A percentile compares a stretch with the other conserved stretches of the same genome.
Conservation (phyloP, 768 basidiomycete species). For the Chiua virens region DNA sequence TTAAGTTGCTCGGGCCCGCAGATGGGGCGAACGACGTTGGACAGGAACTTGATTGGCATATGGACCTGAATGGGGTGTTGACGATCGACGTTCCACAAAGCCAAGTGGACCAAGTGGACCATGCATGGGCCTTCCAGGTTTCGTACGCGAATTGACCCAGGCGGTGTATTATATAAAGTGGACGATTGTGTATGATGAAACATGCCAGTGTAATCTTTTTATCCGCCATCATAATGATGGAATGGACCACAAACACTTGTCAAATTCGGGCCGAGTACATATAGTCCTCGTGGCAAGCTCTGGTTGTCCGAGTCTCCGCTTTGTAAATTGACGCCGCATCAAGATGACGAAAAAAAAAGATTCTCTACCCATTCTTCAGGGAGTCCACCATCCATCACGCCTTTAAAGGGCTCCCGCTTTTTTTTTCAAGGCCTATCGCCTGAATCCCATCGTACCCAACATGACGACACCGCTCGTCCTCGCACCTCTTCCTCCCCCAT, state of each 20-base stretch:
- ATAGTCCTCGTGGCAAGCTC: slow-evolving; percentile 3
- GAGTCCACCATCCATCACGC: background rate
- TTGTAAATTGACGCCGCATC: background rate
- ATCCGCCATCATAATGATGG: too few species aligned
- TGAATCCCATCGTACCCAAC: background rate
- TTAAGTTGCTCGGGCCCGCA: slow-evolving; percentile 41
- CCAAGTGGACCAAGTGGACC: slow-evolving; percentile 19
- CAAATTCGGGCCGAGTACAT: slow-evolving; percentile 8
- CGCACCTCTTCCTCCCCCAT: background rate
- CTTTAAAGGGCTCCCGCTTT: background rate
- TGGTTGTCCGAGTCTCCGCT: background rate
- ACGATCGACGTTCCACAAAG: slow-evolving; percentile 30
- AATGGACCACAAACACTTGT: too few species aligned
- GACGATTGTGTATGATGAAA: background rate
- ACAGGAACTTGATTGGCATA: slow-evolving; percentile 30
- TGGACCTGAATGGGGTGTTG: slow-evolving; percentile 30
- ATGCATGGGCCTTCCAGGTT: slow-evolving; percentile 44
- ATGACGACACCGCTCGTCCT: slow-evolving; percentile 14
- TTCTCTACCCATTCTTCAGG: background rate
- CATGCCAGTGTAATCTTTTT: background rate
- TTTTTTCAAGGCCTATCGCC: too few species aligned
- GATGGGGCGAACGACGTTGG: background rate
- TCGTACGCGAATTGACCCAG: slow-evolving; percentile 23
- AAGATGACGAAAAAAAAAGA: slow-evolving; percentile 1
- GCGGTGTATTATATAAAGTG: background rate